Percentiles rank a stretch among this genome's conserved stretches.
Evolutionary conservation across 78 protist genomes (phyloP).

Genomic region (Dictyostelium discoideum): DNA sequence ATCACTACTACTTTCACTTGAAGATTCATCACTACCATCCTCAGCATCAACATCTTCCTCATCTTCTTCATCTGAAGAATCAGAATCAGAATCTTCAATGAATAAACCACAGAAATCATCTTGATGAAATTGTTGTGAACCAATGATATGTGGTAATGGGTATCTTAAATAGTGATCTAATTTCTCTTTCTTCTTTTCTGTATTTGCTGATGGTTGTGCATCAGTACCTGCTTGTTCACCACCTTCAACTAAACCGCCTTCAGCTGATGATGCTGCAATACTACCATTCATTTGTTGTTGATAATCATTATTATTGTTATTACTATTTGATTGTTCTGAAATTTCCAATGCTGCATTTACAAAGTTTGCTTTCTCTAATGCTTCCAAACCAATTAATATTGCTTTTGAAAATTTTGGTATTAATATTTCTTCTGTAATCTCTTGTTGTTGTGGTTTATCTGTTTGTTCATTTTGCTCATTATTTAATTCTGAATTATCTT

Average conservation of each 20-base stretch:
- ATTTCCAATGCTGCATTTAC: constrained; percentile 55
- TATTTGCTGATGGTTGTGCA: background rate
- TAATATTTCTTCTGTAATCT: constrained; percentile 66
- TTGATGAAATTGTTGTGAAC: constrained; percentile 78
- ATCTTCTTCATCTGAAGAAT: constrained; percentile 21
- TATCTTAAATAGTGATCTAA: constrained; percentile 62
- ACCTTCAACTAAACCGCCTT: background rate
- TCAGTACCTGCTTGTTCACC: background rate
- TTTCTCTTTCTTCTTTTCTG: constrained; percentile 27
- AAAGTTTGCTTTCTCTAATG: constrained; percentile 45
- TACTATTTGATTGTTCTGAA: background rate
- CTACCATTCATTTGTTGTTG: constrained; percentile 43
- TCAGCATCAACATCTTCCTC: constrained; percentile 14
- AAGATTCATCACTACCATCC: background rate
- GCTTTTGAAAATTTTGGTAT: constrained; percentile 77
- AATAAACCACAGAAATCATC: constrained; percentile 80
- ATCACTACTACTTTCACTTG: background rate
- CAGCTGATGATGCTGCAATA: background rate
- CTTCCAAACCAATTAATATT: constrained; percentile 57
- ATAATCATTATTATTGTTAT: background rate
- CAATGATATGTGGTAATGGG: constrained; percentile 82
- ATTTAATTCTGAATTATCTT: constrained; percentile 52
- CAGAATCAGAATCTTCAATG: constrained; percentile 70
- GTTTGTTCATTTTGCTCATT: background rate
- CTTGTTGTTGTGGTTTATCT: constrained; percentile 31